Conservation (phyloP, 768 basidiomycete genomes). For the Rhizopogon roseolus region DNA sequence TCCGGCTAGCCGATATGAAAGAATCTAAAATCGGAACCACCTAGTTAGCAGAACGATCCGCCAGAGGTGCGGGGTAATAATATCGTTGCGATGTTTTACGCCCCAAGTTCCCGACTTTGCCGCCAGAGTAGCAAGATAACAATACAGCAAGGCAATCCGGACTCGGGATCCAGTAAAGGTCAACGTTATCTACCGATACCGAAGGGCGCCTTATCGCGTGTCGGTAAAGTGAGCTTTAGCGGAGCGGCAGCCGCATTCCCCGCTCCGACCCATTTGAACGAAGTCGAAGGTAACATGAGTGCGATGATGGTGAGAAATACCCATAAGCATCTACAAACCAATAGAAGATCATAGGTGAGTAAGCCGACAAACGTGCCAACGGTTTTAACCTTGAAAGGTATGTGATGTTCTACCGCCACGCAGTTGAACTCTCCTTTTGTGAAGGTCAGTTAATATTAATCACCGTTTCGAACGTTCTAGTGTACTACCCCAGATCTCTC, state of each 20-base stretch:
- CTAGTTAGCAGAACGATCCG: too few relatives aligned
- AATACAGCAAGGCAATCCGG: background rate
- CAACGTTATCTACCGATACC: background rate
- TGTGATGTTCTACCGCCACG: background rate
- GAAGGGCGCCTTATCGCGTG: background rate
- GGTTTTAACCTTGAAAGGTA: too few relatives aligned
- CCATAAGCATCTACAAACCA: background rate
- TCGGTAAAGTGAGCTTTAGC: too few relatives aligned
- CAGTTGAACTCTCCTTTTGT: background rate
- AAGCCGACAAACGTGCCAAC: background rate
- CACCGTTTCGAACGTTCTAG: background rate
- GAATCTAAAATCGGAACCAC: too few relatives aligned
- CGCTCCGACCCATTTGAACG: background rate
- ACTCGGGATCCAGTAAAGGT: background rate
- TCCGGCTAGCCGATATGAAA: too few relatives aligned
- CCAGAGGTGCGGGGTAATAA: too few relatives aligned
- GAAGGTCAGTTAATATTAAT: background rate
- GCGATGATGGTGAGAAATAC: background rate
- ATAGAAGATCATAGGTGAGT: background rate
- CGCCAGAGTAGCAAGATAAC: too few relatives aligned
- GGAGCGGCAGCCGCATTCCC: background rate
- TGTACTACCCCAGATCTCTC: background rate
- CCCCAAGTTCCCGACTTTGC: too few relatives aligned
- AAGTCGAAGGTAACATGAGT: background rate
- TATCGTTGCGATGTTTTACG: too few relatives aligned